Base-by-base conservation (phyloP, 441 rosid genomes). In the Hura crepitans region DNA sequence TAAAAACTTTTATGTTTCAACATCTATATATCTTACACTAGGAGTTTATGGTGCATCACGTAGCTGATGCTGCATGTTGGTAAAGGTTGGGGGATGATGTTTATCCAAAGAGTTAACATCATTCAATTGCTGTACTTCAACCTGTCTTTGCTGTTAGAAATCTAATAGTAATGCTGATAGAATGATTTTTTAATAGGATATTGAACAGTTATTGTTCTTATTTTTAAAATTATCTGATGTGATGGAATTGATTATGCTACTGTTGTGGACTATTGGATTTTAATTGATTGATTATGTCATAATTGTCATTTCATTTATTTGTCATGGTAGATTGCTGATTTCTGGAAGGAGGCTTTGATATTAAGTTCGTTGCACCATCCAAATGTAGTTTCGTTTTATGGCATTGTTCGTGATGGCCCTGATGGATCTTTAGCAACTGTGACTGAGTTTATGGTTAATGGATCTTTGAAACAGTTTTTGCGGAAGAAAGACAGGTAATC, bases 331-430 rank as follows among this genome's bases (percentile, higher is more conserved):
- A 95, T 95, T 67, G 91, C 91, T 10, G 99, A 95, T 85, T 95
- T 95, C 77, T 92, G 99, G 98, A 95, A 86, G 83, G 99, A 95
- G 84, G 98, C 99, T 28, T 79, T 85, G 82, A 83, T 88, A 76
- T 82, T 92, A 81, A 88, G 99, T 81, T 95, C 99, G 68, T 81
- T 95, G 74, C 99, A 95, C 82, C 99, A 95, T 80, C 99, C 99
- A 50, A 95, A 92, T 77, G 99, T 95, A 58, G 98, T 95, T 73
- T 84, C 99, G 53, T 92, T 95, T 82, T 95, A 92, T 82, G 99
- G 98, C 56, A 92, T 95, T 76, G 99, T 92, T 71, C 97, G 99
- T 77, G 99, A 92, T 84, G 99, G 99, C 65, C 98, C 97, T 66
- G 95, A 92, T 70, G 99, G 97, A 72, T 87, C 96, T 57, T 81